A percentile compares a stretch with the other conserved stretches of the same genome.
These are phyloP conservation scores for Neofusicoccum laricinum DNA, from an alignment of 2,329 filamentous ascomycete species.

Conservation along the genomic window DNA sequence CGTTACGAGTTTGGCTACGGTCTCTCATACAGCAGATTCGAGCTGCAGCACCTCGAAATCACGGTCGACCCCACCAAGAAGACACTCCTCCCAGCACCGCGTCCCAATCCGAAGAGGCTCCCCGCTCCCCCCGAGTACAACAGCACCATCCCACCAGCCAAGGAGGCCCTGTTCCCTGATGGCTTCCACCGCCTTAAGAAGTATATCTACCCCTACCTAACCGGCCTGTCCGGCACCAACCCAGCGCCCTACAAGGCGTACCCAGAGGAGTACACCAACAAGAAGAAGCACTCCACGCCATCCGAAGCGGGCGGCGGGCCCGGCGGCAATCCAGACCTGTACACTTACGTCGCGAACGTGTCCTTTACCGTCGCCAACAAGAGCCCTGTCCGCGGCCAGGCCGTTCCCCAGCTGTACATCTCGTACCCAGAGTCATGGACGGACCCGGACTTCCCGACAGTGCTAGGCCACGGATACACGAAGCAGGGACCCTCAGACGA, in stretches of 20 bases:
- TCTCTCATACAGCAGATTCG: conserved; percentile 36
- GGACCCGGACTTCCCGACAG: conserved; percentile 28
- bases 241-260: conserved; percentile 48
- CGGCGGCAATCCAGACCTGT: conserved; percentile 57
- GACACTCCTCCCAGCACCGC: conserved; percentile 43
- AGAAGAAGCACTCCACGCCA: conserved; percentile 34
- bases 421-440: conserved; percentile 44
- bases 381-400: conserved; percentile 51
- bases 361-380: conserved; percentile 51
- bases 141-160: conserved; percentile 51
- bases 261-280: conserved; percentile 54
- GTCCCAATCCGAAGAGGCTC: background rate
- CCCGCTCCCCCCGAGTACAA: conserved; percentile 19
- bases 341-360: conserved; percentile 44
- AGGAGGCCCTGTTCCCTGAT: conserved; percentile 59
- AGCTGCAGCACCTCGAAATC: conserved; percentile 15
- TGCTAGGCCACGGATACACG: background rate
- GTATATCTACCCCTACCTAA: conserved; percentile 58
- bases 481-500: background rate
- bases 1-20: conserved; percentile 39
- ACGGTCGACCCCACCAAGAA: conserved; percentile 33
- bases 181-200: conserved; percentile 62
- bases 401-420: conserved; percentile 59
- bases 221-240: conserved; percentile 41
- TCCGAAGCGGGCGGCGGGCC: conserved; percentile 69